Base-by-base conservation (phyloP, 1,284 basidiomycete species). In the Boletus austroedulis region DNA sequence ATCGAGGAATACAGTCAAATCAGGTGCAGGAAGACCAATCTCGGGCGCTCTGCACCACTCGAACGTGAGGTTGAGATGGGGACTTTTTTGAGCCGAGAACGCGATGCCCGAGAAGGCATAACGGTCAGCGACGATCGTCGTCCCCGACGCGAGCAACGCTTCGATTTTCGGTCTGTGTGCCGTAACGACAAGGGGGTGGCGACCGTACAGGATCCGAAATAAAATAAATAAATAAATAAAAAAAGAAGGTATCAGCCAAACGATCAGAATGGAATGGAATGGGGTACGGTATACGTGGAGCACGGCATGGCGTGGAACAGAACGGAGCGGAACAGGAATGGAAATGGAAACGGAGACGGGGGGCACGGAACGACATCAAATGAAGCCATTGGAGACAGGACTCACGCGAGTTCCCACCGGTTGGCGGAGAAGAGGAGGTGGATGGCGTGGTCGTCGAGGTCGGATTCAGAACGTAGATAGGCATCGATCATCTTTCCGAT, bases 91-190 rank as follows among this genome's bases (percentile, higher is more conserved):
- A 7, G 88, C 85, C 1, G 94, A 93, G 75, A 98, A 99, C 2
- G 95, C 95, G 62, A 96, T 90, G 1, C 96, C 97, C 2, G 95
- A 98, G 74, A 98, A 99, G 0, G 95, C 93, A 72, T 99, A 99
- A 38, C 97, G 85, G 73, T 99, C 96, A 66, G 92, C 94, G 32
- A 99, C 77, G 66, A 99, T 78, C 0, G 83, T 83, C 9, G 85
- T 88, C 0, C 95, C 95, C 0, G 76, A 69, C 0, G 75, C 74
- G 14, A 98, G 80, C 24, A 84, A 76, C 8, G 75, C 69, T 55
- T 84, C 78, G 51, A 95, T 93, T 0, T 77, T 78, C 11, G 85
- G 76, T 21, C 93, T 95, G 23, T 40, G 50, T 11, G 40, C 21
- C n/a, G 15, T 12, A 11, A 41, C 40, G 40, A 41, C 1, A 21